Conservation (phyloP, 108 stramenopile species). For the Skeletonema costatum region DNA sequence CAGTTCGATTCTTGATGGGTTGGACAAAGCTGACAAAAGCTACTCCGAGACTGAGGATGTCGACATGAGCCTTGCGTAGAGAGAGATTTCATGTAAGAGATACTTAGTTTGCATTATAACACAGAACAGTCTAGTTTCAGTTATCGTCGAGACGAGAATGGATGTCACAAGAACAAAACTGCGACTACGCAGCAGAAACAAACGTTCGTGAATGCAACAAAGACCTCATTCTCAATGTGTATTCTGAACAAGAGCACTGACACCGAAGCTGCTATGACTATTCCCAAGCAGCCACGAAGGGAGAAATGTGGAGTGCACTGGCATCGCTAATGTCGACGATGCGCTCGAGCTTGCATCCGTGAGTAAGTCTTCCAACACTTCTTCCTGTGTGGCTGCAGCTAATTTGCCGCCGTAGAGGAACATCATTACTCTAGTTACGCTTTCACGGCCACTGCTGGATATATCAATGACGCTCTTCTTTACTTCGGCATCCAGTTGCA, state of each 20-base stretch:
- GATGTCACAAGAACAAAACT: background rate
- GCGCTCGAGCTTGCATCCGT: too few relatives aligned
- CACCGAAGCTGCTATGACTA: background rate
- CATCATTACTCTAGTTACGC: background rate
- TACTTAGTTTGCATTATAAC: background rate
- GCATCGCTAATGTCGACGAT: background rate
- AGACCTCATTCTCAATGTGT: background rate
- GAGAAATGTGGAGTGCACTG: background rate
- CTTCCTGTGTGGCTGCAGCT: background rate
- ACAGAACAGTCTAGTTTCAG: too few relatives aligned
- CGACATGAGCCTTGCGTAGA: background rate
- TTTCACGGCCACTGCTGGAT: background rate
- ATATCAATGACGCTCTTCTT: background rate
- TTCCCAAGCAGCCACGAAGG: background rate
- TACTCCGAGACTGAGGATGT: background rate
- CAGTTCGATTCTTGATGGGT: background rate
- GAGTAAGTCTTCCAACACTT: background rate
- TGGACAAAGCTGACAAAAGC: background rate
- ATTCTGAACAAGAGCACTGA: background rate
- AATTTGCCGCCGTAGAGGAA: background rate
- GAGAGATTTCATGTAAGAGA: background rate
- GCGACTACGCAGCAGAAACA: background rate
- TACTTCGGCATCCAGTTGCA: background rate
- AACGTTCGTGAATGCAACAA: background rate
- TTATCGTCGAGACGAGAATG: too few relatives aligned